These are phyloP conservation scores for Jamesozyma rosinii DNA, from an alignment of 805 yeast genomes.

Conservation along the genomic window DNA sequence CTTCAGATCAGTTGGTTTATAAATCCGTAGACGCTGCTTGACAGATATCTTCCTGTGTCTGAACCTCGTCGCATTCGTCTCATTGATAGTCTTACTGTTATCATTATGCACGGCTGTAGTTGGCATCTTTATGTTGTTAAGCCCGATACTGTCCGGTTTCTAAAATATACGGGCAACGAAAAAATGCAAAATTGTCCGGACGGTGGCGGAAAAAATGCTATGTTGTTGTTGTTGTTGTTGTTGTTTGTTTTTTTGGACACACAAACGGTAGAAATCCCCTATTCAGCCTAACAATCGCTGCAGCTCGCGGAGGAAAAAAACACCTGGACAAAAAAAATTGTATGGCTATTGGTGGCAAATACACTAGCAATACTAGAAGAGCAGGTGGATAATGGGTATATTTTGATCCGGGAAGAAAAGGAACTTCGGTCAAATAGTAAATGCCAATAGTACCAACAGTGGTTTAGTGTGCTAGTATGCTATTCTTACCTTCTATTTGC, in stretches of 20 bases:
- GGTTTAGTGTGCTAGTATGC: background rate
- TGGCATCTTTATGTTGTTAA: background rate
- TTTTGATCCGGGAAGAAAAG: background rate
- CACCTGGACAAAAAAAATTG: background rate
- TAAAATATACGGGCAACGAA: background rate
- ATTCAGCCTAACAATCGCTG: background rate
- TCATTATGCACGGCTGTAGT: background rate
- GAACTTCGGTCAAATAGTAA: background rate
- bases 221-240: background rate
- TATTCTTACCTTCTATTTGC: background rate
- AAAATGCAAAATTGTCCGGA: conserved; percentile 2
- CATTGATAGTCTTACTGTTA: conserved; percentile 2
- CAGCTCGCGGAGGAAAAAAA: background rate
- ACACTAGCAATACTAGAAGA: background rate
- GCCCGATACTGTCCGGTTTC: background rate
- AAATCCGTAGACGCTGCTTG: conserved; percentile 73
- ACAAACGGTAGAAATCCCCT: background rate
- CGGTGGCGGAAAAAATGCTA: conserved; percentile 1
- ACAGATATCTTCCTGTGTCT: conserved; percentile 92
- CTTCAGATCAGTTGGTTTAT: conserved; percentile 71
- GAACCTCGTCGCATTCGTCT: conserved; percentile 47
- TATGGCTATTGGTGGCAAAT: background rate
- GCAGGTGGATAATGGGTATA: background rate
- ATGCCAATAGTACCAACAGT: background rate
- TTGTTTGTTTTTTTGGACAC: background rate